Conservation (phyloP, 1,284 basidiomycete genomes). For the Chalciporus piperatoides region DNA sequence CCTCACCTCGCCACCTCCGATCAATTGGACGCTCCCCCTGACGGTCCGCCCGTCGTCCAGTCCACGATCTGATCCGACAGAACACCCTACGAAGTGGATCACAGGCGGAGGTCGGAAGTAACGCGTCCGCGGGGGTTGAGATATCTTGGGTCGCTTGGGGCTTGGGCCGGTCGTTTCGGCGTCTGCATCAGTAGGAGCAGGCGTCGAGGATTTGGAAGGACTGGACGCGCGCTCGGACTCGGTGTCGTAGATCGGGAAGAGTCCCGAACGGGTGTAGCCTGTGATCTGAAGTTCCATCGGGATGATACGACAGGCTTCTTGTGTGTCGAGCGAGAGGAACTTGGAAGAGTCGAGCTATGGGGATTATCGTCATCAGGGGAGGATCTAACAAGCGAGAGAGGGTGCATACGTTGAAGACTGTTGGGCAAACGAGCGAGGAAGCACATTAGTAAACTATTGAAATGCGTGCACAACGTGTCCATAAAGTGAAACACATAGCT, state of each 20-base stretch:
- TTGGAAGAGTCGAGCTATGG: slow-evolving; percentile 26
- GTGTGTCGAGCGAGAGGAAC: slow-evolving; percentile 31
- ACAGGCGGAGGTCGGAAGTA: slow-evolving; percentile 40
- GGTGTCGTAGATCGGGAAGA: slow-evolving; percentile 29
- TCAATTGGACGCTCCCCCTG: slow-evolving; percentile 47
- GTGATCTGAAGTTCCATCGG: slow-evolving; percentile 46
- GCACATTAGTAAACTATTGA: slow-evolving; percentile 2
- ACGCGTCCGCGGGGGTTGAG: slow-evolving; percentile 1
- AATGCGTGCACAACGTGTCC: background rate
- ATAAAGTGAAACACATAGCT: background rate
- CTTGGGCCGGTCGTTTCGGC: background rate
- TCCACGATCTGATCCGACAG: slow-evolving; percentile 38
- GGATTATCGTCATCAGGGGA: background rate
- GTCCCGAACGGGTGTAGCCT: slow-evolving; percentile 40
- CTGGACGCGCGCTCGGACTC: slow-evolving; percentile 1
- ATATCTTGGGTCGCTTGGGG: background rate
- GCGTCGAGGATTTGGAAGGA: background rate
- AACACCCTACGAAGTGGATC: slow-evolving; percentile 48
- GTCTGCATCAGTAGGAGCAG: background rate
- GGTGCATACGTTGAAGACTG: slow-evolving; percentile 24
- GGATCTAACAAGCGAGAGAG: background rate
- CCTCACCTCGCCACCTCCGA: slow-evolving; percentile 47
- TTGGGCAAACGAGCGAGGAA: background rate
- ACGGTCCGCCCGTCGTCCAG: slow-evolving; percentile 32
- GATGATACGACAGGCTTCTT: slow-evolving; percentile 52